A percentile compares a stretch with the other conserved stretches of the same genome.
These are phyloP conservation scores for Colletotrichum navitas DNA, from an alignment of 2,329 filamentous ascomycete genomes.

Conservation along the genomic window DNA sequence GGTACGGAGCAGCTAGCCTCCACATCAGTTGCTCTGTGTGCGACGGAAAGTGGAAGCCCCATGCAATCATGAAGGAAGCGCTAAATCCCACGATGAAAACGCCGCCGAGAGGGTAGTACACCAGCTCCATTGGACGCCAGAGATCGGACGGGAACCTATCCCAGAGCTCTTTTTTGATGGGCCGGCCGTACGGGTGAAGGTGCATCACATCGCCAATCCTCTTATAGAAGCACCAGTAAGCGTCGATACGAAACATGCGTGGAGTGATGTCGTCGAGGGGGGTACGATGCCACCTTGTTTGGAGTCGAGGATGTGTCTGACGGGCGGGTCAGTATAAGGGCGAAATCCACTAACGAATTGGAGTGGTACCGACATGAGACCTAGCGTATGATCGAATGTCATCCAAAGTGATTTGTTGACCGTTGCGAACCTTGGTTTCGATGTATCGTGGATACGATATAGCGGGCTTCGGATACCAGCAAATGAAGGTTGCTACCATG, in stretches of 20 bases:
- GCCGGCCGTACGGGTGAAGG: conserved; percentile 42
- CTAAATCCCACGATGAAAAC: conserved; percentile 41
- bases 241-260: conserved; percentile 40
- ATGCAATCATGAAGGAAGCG: conserved; percentile 44
- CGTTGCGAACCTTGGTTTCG: conserved; percentile 32
- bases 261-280: conserved; percentile 51
- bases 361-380: conserved; percentile 16
- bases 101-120: conserved; percentile 21
- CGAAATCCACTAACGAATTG: neutral
- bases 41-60: conserved; percentile 49
- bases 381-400: conserved; percentile 35
- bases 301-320: conserved; percentile 46
- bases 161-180: conserved; percentile 42
- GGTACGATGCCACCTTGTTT: conserved; percentile 47
- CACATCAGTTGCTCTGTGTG: conserved; percentile 43
- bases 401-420: conserved; percentile 14
- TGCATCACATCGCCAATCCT: conserved; percentile 41
- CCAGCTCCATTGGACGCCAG: conserved; percentile 36
- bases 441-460: conserved; percentile 32
- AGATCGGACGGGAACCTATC: conserved; percentile 46
- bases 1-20: conserved; percentile 33
- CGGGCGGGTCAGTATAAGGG: neutral
- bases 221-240: conserved; percentile 45
- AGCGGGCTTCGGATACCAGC: conserved; percentile 45
- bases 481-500: conserved; percentile 43